Base-by-base conservation (phyloP, 2,329 filamentous ascomycete genomes). In the Ophiobolus disseminans region DNA sequence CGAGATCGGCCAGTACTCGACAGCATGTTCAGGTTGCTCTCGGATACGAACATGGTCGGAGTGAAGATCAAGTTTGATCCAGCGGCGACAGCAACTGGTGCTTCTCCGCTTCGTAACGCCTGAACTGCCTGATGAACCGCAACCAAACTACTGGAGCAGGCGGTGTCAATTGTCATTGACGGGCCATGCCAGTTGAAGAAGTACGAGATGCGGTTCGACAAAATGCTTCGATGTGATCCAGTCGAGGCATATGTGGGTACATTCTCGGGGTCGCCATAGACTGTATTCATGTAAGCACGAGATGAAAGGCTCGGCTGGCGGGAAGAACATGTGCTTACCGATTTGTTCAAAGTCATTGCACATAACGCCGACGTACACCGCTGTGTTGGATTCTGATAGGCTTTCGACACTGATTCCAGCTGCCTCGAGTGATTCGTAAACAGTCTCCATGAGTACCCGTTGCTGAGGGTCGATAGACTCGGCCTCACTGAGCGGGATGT, bases 121-220 rank as follows among this genome's bases (percentile, higher is more conserved):
- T 59, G 54, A 13, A 59, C 57, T 3, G 70, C 72, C 10, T 69
- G 21, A 49, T 75, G 62, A 0, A 75, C 38, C 0, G 44, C 40
- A 5, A 62, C 45, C 5, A 65, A 34, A 13, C 47, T 53, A 8
- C 45, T 44, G 5, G 63, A 66, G 51, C 65, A 68, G 2, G 61
- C 64, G 1, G 65, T 66, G 22, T 68, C 61, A 2, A 68, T 40
- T 1, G 60, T 61, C 28, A 66, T 41, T 8, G 50, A 57, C 0
- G 64, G 57, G 1, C 64, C 66, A 3, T 51, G 47, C 13, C 60
- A 38, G 47, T 67, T 52, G 11, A 65, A 57, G 23, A 66, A 62
- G 36, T 58, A 45, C 4, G 45, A 51, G 9, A 65, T 34, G 4
- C 59, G 45, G 30, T 65, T 63, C 13, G 41, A 42, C 0, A 62